Conservation (phyloP, 371 early-diverging fungal genomes). For the Batrachochytrium dendrobatidis region DNA sequence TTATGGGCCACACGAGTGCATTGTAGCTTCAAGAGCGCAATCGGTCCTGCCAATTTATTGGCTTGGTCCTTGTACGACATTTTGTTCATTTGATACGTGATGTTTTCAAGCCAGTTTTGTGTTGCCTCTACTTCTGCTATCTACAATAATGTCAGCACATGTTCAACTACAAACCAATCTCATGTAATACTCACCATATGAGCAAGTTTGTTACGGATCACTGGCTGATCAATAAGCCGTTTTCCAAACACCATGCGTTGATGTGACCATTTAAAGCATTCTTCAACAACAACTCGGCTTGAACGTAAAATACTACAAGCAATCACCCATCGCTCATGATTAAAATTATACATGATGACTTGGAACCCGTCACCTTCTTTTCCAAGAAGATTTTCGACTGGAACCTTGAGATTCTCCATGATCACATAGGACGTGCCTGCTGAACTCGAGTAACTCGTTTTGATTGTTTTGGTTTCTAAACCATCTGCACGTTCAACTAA, state of each 20-base stretch:
- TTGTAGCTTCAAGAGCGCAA: slow-evolving; percentile 47
- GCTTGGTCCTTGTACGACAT: slow-evolving; percentile 58
- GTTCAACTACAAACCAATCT: neutral
- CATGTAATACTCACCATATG: slow-evolving; percentile 26
- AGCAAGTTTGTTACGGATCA: slow-evolving; percentile 39
- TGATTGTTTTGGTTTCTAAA: slow-evolving; percentile 53
- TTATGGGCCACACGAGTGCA: slow-evolving; percentile 22
- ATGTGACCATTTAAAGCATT: slow-evolving; percentile 41
- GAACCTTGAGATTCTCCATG: slow-evolving; percentile 45
- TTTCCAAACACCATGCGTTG: slow-evolving; percentile 41
- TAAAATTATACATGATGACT: slow-evolving; percentile 36
- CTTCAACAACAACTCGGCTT: slow-evolving; percentile 28
- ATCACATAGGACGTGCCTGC: slow-evolving; percentile 47
- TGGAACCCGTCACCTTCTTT: slow-evolving; percentile 34
- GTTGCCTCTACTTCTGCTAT: slow-evolving; percentile 29
- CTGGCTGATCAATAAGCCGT: slow-evolving; percentile 36
- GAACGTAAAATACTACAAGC: slow-evolving; percentile 19
- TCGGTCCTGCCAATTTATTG: slow-evolving; percentile 56
- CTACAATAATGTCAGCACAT: slow-evolving; percentile 6
- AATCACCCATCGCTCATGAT: slow-evolving; percentile 37
- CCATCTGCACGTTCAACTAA: slow-evolving; percentile 39
- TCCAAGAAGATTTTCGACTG: slow-evolving; percentile 41
- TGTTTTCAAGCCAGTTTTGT: slow-evolving; percentile 32
- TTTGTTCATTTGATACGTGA: slow-evolving; percentile 58
- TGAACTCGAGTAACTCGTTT: slow-evolving; percentile 53